Base-by-base conservation (phyloP, 2,329 filamentous ascomycete species). In the Cordyceps javanica region DNA sequence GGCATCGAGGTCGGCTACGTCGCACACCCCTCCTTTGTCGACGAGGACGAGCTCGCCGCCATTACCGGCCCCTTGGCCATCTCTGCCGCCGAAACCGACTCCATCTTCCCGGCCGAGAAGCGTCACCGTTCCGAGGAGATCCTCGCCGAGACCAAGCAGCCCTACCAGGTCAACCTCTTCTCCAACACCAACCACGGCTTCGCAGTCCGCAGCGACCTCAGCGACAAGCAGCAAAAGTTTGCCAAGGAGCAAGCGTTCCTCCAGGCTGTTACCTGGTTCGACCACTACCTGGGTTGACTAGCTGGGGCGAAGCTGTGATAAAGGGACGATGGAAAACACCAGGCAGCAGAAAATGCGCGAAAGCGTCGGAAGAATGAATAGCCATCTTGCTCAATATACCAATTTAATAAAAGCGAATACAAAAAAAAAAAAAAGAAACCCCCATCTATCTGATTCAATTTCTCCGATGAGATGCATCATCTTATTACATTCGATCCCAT, bases 171-270 rank as follows among this genome's bases (percentile, higher is more conserved):
- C 59, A 83, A 78, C 61, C 71, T 93, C 42, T 93, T 86, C 75
- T 82, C 82, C 16, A 82, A 82, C 38, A 86, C 88, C 7, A 69
- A 74, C 60, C 90, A 94, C 67, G 90, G 90, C 0, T 94, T 93
- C 65, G 86, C 84, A 16, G 86, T 90, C 8, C 80, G 89, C 36
- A 82, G 77, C 4, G 85, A 93, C 64, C 57, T 79, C 28, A 73
- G 72, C 3, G 73, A 78, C 58, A 73, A 73, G 21, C 62, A 66
- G 57, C 73, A 82, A 66, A 83, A 80, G 71, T 92, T 84, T 68
- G 88, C 85, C 32, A 92, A 92, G 78, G 88, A 93, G 73, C 80
- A 85, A 68, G 89, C 90, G 0, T 92, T 92, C 69, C 73, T 80
- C 62, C 89, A 93, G 77, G 88, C 89, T 26, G 79, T 91, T 54